Evolutionary conservation across 768 basidiomycete genomes (phyloP), one percentile per base, ranked within the genome.

Genomic region (Boletus reticulatus): DNA sequence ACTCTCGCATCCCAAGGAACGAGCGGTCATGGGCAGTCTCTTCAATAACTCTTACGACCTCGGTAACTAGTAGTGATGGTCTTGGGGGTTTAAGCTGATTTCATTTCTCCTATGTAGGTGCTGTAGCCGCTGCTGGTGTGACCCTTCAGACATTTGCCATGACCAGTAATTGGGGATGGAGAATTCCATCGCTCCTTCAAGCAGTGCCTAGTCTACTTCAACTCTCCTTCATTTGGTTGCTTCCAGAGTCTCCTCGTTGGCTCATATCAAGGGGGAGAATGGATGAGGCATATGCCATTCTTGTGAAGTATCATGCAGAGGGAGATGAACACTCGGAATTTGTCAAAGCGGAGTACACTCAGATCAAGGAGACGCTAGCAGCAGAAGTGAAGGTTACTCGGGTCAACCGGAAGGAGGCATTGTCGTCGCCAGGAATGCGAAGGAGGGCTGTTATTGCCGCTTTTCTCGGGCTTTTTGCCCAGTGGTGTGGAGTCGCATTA

Each of bases 161-260:
- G 76, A 45, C 61, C 0, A 79, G 61, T 48, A 78, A 82, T 60
- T 85, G 84, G 84, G 83, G 81, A 12, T 87, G 86, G 86, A 77
- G 85, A n/a, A 84, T 87, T 20, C 85, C 84, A 1, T 67, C 65
- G 2, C 81, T 84, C 19, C 75, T 86, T 6, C 86, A 88, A 65
- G 59, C 80, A 34, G 64, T 77, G 0, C 85, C 85, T 2, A 80
- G 78, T 55, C 34, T 75, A 10, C 67, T 85, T 22, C 85, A 87
- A 57, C 62, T 87, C 43, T 56, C 58, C 27, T 83, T 87, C 67
- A 75, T 87, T 49, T 78, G 70, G 63, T 81, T 83, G 62, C 71
- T 86, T 16, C 84, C 84, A 3, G 85, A 88, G 62, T 84, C 83
- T 12, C 85, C 85, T 16, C 78, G 83, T 38, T 87, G 84, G 84